phyloP scores from a whole-genome alignment of 345 rosid species.

The Lumnitzera racemosa region DNA sequence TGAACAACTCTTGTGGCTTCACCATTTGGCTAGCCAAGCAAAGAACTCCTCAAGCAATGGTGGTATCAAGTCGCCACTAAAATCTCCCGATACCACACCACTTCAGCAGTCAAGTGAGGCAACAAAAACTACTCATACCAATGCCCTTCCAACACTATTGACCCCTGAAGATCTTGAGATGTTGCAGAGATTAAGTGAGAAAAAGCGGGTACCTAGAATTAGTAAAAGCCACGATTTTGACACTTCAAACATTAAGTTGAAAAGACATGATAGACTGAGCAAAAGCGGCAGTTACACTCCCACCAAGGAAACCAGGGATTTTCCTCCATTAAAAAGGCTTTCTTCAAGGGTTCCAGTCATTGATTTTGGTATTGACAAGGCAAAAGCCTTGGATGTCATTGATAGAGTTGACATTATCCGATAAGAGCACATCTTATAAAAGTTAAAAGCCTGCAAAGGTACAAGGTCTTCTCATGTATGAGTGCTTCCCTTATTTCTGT shows the following conservation, averaged over 20 bases:
- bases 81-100: slow-evolving; percentile 1
- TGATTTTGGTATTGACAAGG: slow-evolving; percentile 40
- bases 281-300: slow-evolving; percentile 36
- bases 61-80: slow-evolving; percentile 12
- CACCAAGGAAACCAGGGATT: slow-evolving; percentile 33
- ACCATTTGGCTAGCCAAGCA: slow-evolving; percentile 55
- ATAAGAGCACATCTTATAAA: slow-evolving; percentile 1
- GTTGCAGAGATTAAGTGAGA: slow-evolving; percentile 23
- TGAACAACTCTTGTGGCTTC: slow-evolving; percentile 76
- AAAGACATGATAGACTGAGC: slow-evolving; percentile 40
- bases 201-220: slow-evolving; percentile 18
- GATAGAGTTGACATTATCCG: slow-evolving; percentile 39
- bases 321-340: slow-evolving; percentile 24
- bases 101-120: slow-evolving; percentile 17
- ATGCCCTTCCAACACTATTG: slow-evolving; percentile 20
- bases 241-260: slow-evolving; percentile 23
- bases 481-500: background rate
- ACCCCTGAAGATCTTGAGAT: slow-evolving; percentile 31
- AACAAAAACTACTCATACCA: slow-evolving; percentile 13
- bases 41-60: slow-evolving; percentile 10
- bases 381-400: slow-evolving; percentile 49
- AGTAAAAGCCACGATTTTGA: slow-evolving; percentile 47
- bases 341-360: slow-evolving; percentile 38
- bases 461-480: background rate
- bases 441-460: background rate